These are phyloP conservation scores for Pterocarpus santalinus DNA, from an alignment of 306 rosid genomes.

Conservation along the genomic window DNA sequence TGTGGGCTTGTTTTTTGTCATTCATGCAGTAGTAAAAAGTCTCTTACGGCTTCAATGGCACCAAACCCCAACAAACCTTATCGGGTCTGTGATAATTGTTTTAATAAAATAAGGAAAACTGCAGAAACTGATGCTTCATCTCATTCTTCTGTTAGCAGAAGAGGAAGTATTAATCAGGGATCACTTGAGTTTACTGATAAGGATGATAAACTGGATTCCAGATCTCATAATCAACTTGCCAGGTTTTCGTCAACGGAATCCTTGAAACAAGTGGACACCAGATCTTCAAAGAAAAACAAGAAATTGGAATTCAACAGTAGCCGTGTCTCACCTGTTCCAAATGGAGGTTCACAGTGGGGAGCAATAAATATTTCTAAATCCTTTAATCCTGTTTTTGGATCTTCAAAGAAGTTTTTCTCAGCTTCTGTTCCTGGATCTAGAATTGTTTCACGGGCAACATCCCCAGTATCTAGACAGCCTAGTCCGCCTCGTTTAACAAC, in stretches of 20 bases:
- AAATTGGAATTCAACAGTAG: slow-evolving; percentile 97
- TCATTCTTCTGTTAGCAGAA: slow-evolving; percentile 85
- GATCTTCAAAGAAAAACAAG: slow-evolving; percentile 91
- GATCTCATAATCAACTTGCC: slow-evolving; percentile 78
- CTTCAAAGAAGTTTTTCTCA: slow-evolving; percentile 97
- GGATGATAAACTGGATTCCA: slow-evolving; percentile 84
- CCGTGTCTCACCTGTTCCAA: slow-evolving; percentile 94
- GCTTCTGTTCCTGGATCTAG: slow-evolving; percentile 99
- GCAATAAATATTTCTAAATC: slow-evolving; percentile 87
- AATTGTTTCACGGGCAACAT: slow-evolving; percentile 98
- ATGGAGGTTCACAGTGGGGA: slow-evolving; percentile 97
- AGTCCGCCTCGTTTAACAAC: slow-evolving; percentile 99
- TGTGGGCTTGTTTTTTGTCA: slow-evolving; percentile 99
- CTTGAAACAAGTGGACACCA: slow-evolving; percentile 85
- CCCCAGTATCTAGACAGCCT: slow-evolving; percentile 96
- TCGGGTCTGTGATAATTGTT: slow-evolving; percentile 98
- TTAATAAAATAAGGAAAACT: slow-evolving; percentile 77
- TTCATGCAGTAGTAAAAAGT: slow-evolving; percentile 97
- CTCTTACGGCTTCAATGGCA: slow-evolving; percentile 97
- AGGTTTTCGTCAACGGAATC: slow-evolving; percentile 87
- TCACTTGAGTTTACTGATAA: slow-evolving; percentile 74
- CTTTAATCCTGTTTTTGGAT: slow-evolving; percentile 96
- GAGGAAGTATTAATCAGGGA: slow-evolving; percentile 89
- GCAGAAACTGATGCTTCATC: slow-evolving; percentile 81
- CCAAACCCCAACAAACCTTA: slow-evolving; percentile 98